Base-by-base conservation (phyloP, 176 grass and related monocot species). In the Coix lacrymajobi region DNA sequence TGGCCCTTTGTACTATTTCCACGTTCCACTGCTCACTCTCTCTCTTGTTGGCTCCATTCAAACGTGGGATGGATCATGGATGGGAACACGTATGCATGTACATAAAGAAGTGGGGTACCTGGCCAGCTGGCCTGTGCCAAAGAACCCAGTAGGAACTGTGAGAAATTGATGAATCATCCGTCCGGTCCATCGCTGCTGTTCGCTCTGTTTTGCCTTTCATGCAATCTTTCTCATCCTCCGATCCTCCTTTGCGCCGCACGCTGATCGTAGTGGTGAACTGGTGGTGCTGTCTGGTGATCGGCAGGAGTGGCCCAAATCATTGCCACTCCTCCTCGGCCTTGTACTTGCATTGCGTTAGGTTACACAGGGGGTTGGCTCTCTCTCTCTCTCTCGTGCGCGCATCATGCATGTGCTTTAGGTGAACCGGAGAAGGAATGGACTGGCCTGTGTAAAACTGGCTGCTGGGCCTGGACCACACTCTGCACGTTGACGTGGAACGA, bases 311-410 rank as follows among this genome's bases (percentile, higher is more conserved):
- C 63, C 64, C 70, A 71, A 84, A 87, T 87, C 76, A 84, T 87
- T 84, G 70, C 41, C 40, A 63, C 85, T 43, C 81, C 73, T 45
- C 79, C 43, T 13, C 52, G 28, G 40, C 65, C 63, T 70, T 87
- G 89, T 87, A 84, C 89, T 84, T 87, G 8, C 71, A n/a, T n/a
- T n/a, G n/a, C n/a, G n/a, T n/a, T n/a, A n/a, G n/a, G 52, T 54
- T 6, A 54, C 49, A 19, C 19, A 8, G 49, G 49, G n/a, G n/a
- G 49, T n/a, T n/a, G 40, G 41, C 28, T 72, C n/a, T n/a, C n/a
- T n/a, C n/a, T n/a, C n/a, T 12, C 40, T 12, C 11, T 51, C 48
- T 51, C 48, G 75, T 90, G 80, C 62, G 19, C 69, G 86, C 84
- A 76, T 76, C 84, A 84, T 84, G 62, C 14, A 61, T 16, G 79